phyloP scores from a whole-genome alignment of 768 basidiomycete species.

The Rhizopogon vinicolor region DNA sequence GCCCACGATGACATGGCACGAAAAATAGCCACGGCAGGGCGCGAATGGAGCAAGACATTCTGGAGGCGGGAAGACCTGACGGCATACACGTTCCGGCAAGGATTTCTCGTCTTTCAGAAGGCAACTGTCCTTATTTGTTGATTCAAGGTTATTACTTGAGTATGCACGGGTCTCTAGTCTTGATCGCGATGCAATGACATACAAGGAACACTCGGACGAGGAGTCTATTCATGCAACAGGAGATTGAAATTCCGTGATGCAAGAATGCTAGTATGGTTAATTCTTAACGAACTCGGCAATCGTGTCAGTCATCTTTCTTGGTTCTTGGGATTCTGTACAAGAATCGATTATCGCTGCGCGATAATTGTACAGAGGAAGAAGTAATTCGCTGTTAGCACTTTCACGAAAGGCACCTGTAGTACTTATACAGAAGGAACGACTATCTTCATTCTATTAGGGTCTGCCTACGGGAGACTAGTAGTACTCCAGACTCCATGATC shows the following conservation, averaged over 20 bases:
- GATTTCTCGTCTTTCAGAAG: conserved; percentile 7
- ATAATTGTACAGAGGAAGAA: no score
- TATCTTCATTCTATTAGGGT: no score
- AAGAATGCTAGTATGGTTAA: no score
- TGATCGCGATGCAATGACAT: conserved; percentile 41
- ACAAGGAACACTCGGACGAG: conserved; percentile 4
- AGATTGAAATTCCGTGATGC: neutral
- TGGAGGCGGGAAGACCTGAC: conserved; percentile 61
- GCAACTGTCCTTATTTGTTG: neutral
- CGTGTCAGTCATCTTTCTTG: no score
- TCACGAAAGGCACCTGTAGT: no score
- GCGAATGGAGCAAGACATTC: conserved; percentile 49
- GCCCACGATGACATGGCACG: conserved; percentile 57
- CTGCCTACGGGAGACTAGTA: no score
- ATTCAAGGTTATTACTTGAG: conserved; percentile 45
- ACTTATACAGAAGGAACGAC: no score
- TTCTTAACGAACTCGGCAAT: no score
- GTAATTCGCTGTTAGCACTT: no score
- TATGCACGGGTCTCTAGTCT: conserved; percentile 47
- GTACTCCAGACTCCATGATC: no score
- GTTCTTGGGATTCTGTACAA: no score
- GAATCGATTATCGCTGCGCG: no score
- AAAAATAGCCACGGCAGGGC: conserved; percentile 52
- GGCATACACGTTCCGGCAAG: conserved; percentile 54
- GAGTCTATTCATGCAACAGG: neutral